A percentile compares a stretch with the other conserved stretches of the same genome.
phyloP scores from a whole-genome alignment of 768 basidiomycete genomes.

The Auricularia auricula-judae region DNA sequence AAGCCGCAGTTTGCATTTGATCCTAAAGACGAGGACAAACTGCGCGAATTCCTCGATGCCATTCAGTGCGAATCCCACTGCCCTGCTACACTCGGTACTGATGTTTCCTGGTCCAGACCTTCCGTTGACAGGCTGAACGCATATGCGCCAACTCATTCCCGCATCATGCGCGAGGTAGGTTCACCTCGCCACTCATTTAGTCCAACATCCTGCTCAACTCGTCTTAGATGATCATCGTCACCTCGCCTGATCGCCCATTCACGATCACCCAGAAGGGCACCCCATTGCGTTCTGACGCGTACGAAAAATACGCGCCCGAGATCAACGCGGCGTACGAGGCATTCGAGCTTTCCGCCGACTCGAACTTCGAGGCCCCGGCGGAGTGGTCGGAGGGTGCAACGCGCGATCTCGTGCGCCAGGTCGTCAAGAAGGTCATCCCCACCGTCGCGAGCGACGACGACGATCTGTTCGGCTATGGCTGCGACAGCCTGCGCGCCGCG shows the following conservation, averaged over 20 bases:
- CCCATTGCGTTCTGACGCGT: conserved; percentile 23
- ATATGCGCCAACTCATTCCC: conserved; percentile 13
- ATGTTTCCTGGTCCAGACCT: conserved; percentile 14
- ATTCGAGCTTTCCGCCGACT: conserved; percentile 15
- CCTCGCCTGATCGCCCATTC: conserved; percentile 27
- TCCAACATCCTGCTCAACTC: not conserved
- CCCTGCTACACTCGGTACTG: conserved; percentile 7
- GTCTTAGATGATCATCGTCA: conserved; percentile 33
- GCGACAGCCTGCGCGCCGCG: conserved; percentile 28
- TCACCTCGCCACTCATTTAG: not conserved
- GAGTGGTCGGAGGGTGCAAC: conserved; percentile 9
- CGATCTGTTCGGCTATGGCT: conserved; percentile 30
- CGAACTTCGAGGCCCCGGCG: not conserved
- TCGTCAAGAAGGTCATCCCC: conserved; percentile 24
- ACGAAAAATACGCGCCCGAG: conserved; percentile 29
- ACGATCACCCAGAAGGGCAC: conserved; percentile 32
- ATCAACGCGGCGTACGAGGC: conserved; percentile 27
- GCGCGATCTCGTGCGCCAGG: conserved; percentile 20
- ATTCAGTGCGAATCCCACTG: conserved; percentile 15
- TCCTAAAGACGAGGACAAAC: conserved; percentile 15
- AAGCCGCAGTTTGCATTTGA: conserved; percentile 21
- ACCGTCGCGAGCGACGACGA: conserved; percentile 19
- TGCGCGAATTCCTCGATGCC: conserved; percentile 23
- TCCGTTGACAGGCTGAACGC: conserved; percentile 24
- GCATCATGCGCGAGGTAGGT: conserved; percentile 32